Percentiles rank a stretch among this genome's conserved stretches.
Evolutionary conservation across 257 asterid genomes (phyloP).

Genomic region (Eucommia ulmoides): DNA sequence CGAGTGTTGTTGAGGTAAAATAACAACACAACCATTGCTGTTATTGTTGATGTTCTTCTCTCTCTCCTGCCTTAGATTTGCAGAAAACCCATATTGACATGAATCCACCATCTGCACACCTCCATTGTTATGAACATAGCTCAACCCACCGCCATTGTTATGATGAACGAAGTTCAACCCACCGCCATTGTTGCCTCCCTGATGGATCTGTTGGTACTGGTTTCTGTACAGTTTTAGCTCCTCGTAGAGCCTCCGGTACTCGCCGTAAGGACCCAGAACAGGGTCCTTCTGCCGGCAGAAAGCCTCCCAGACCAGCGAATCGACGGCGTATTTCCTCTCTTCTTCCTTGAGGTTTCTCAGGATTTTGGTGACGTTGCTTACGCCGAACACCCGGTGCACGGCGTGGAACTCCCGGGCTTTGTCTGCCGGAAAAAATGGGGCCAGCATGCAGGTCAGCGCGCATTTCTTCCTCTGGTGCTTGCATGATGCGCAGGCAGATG

Average conservation of each 20-base stretch:
- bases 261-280: conserved; percentile 51
- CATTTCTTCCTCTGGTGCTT: conserved; percentile 91
- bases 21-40: conserved; percentile 23
- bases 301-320: conserved; percentile 83
- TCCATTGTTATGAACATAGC: conserved; percentile 21
- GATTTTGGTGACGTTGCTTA: conserved; percentile 55
- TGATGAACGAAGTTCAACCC: conserved; percentile 3
- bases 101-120: conserved; percentile 20
- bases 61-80: conserved; percentile 21
- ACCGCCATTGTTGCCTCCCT: conserved; percentile 35
- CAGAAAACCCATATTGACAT: conserved; percentile 27
- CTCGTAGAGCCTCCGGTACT: conserved; percentile 38
- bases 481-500: conserved; percentile 89
- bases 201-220: conserved; percentile 27
- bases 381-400: conserved; percentile 73
- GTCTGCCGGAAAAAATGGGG: conserved; percentile 55
- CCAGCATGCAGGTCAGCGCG: conserved; percentile 55
- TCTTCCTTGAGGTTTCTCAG: conserved; percentile 35
- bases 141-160: conserved; percentile 8
- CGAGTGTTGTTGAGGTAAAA: conserved; percentile 41
- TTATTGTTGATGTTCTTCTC: too few relatives aligned
- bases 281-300: conserved; percentile 53
- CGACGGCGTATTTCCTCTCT: conserved; percentile 40
- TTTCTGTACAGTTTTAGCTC: conserved; percentile 46
- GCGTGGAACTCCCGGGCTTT: conserved; percentile 56